Evolutionary conservation across 306 rosid genomes (phyloP), one percentile per base, ranked within the genome.

Genomic region (Trifolium subterraneum): DNA sequence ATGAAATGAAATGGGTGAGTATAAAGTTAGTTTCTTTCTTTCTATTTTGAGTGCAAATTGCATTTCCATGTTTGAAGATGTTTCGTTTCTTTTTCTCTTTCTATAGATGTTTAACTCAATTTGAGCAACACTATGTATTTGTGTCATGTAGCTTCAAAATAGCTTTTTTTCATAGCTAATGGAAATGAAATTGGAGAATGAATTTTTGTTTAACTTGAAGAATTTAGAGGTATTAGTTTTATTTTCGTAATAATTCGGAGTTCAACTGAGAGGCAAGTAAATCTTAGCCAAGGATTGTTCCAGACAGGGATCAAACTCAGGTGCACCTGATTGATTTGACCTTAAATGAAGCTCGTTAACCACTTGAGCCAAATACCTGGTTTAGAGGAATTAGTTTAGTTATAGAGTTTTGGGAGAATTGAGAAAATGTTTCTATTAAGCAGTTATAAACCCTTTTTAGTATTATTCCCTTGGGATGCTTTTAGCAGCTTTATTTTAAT

Each of bases 1-100:
- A 64, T 68, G 67, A 58, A 25, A 68, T 70, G 64, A 61, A 29
- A 62, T 64, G 72, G 74, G 63, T 20, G 42, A 67, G 74, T 41
- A 67, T 74, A 36, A 81, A 71, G 81, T 70, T 78, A 23, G 47
- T 50, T 65, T 75, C 78, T 44, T 42, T 59, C 0, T 7, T 50
- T 7, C 73, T 44, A 47, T 35, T 39, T 47, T 50, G 47, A 70
- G 48, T 36, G 81, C 33, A 29, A 6, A 56, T 71, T 76, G 54
- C 25, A 54, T 33, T 76, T 60, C 4, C 55, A 39, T 62, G 55
- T 18, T 70, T 52, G 29, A 55, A 39, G 44, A 5, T 79, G 41
- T 73, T 82, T 54, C 7, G 19, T 52, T 5, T 5, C 6, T 33
- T 33, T 19, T 19, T 52, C 19, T 52, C 19, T 51, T 23, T 52